Percentiles rank a stretch among this genome's conserved stretches.
Conservation (phyloP, 2,329 filamentous ascomycete genomes). For the Metarhizium guizhouense region DNA sequence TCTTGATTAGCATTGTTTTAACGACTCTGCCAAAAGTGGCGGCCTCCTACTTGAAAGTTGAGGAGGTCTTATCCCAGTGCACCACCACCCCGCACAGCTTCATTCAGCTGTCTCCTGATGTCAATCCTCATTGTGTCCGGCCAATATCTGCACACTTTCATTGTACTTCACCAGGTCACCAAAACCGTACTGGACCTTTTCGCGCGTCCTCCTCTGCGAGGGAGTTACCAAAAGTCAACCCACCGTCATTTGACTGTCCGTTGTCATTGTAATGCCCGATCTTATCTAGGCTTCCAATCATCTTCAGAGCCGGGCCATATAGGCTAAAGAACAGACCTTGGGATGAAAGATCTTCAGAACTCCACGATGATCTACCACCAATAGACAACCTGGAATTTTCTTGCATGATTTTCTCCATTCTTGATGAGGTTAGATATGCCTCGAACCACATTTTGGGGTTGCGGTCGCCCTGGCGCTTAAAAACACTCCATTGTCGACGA, state of each 20-base stretch:
- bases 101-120: background rate
- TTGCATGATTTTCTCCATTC: slow-evolving; percentile 10
- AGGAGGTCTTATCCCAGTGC: too few species aligned
- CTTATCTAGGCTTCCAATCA: slow-evolving; percentile 22
- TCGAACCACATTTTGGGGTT: slow-evolving; percentile 17
- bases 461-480: background rate
- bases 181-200: background rate
- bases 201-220: background rate
- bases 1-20: too few species aligned
- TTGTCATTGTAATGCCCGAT: slow-evolving; percentile 21
- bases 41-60: too few species aligned
- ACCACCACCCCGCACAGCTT: background rate
- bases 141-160: background rate
- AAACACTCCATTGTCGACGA: slow-evolving; percentile 4
- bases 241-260: slow-evolving; percentile 3
- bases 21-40: too few species aligned
- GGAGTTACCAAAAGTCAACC: background rate
- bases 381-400: slow-evolving; percentile 18
- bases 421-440: slow-evolving; percentile 16
- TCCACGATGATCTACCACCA: slow-evolving; percentile 19
- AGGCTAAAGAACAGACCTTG: slow-evolving; percentile 17
- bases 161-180: slow-evolving; percentile 2
- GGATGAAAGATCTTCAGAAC: slow-evolving; percentile 10
- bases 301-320: slow-evolving; percentile 18
- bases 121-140: background rate